Base-by-base conservation (phyloP, 345 rosid species). In the Fremontodendron californicum region DNA sequence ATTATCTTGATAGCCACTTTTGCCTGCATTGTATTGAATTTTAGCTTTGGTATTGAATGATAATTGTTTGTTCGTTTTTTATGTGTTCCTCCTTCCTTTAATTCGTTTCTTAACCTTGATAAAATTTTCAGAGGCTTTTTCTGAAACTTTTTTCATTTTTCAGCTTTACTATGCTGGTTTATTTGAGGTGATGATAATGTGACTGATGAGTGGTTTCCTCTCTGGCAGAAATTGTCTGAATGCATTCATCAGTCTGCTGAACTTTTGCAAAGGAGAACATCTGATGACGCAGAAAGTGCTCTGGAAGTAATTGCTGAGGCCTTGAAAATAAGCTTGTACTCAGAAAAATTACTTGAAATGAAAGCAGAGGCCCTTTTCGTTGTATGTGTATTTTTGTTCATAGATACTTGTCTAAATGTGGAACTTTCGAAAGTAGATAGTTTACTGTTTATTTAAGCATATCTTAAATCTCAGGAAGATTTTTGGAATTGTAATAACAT, bases 301-400 rank as follows among this genome's bases (percentile, higher is more conserved):
- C 79, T 90, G 86, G 91, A 86, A 86, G 62, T 87, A 63, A 82
- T 93, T 85, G 86, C 83, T 75, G 98, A 94, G 84, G 89, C 93
- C 68, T 77, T 94, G 78, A 46, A 71, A 58, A 89, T 91, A 81
- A 88, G 99, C 79, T 64, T 87, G 62, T 81, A 78, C 78, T 88
- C 97, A 21, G 99, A 96, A 81, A 92, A 89, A 75, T 82, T 96
- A 74, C 88, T 92, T 80, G 87, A 86, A 80, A 91, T 91, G 94
- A 96, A 92, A 82, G 97, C 92, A 10, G 86, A 88, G 79, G 89
- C 93, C 21, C 90, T 92, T 76, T 87, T 90, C 79, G 78, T 80
- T 94, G 99, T 96, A 79, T 82, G 84, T 77, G 27, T 21, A 27
- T 71, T 83, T 70, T 65, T 67, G 12, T 48, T 69, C 27, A 29